phyloP scores from a whole-genome alignment of 1,139 yeast species.

The Geotrichum aggregatum region DNA sequence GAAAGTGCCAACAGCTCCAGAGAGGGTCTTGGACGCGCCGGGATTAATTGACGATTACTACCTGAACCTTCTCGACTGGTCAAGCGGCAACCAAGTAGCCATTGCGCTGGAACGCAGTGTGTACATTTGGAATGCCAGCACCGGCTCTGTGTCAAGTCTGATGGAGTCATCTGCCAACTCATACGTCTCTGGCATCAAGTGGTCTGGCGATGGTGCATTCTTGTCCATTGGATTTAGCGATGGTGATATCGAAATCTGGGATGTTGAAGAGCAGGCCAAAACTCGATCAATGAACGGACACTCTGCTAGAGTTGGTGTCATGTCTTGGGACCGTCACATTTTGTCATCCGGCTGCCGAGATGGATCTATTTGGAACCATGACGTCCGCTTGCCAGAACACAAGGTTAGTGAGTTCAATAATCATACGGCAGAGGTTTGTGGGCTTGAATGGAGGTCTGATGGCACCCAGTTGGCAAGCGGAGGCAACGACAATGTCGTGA shows the following conservation, averaged over 20 bases:
- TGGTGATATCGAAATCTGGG: slow-evolving; percentile 92
- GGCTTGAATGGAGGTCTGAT: slow-evolving; percentile 78
- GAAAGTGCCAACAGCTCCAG: slow-evolving; percentile 84
- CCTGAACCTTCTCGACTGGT: slow-evolving; percentile 84
- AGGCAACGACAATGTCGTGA: slow-evolving; percentile 89
- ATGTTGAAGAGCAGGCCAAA: slow-evolving; percentile 69
- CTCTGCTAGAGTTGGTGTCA: slow-evolving; percentile 72
- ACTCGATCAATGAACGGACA: slow-evolving; percentile 75
- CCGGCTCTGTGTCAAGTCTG: slow-evolving; percentile 72
- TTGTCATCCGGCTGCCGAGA: slow-evolving; percentile 79
- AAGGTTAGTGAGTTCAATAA: slow-evolving; percentile 54
- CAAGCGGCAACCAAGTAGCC: slow-evolving; percentile 74
- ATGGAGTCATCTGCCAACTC: slow-evolving; percentile 48
- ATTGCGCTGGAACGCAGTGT: slow-evolving; percentile 83
- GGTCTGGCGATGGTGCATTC: slow-evolving; percentile 92
- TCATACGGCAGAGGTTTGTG: slow-evolving; percentile 91
- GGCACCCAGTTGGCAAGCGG: slow-evolving; percentile 88
- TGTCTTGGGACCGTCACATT: slow-evolving; percentile 80
- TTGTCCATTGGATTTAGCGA: slow-evolving; percentile 79
- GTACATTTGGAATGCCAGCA: slow-evolving; percentile 88
- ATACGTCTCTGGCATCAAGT: slow-evolving; percentile 68
- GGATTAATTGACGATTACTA: slow-evolving; percentile 92
- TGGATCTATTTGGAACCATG: slow-evolving; percentile 84
- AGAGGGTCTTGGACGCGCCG: slow-evolving; percentile 93
- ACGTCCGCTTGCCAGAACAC: slow-evolving; percentile 84